Conservation (phyloP, 2,329 filamentous ascomycete species). For the Fusarium fracticaudum region DNA sequence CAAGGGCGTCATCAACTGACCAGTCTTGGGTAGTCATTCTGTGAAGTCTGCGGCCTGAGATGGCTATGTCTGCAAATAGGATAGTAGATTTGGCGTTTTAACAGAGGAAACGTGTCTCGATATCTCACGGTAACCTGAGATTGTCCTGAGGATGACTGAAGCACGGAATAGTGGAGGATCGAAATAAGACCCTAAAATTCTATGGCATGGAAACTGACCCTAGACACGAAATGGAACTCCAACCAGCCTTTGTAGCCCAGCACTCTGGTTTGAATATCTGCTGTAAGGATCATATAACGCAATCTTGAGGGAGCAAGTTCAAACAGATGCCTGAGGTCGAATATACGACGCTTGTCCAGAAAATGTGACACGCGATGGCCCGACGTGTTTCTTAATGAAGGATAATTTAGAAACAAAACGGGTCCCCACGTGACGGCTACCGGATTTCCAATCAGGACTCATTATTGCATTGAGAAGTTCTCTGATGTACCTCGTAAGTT, state of each 20-base stretch:
- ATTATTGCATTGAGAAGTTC: neutral
- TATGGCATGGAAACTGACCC: conserved; percentile 4
- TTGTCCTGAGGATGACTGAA: neutral
- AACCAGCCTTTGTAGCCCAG: conserved; percentile 2
- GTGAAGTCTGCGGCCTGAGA: neutral
- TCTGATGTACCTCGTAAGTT: neutral
- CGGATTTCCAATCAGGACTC: neutral
- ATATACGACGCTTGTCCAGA: neutral
- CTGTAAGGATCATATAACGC: neutral
- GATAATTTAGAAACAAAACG: conserved; percentile 2
- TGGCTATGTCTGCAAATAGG: neutral
- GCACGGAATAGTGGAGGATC: no score
- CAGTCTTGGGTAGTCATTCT: conserved; percentile 40
- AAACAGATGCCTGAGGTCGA: neutral
- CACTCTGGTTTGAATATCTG: neutral
- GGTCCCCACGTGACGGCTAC: conserved; percentile 32
- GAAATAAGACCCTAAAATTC: conserved; percentile 11
- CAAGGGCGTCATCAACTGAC: conserved; percentile 51
- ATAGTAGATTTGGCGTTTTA: neutral
- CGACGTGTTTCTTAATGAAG: neutral
- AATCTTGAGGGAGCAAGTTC: neutral
- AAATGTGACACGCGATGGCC: conserved; percentile 1
- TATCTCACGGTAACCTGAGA: neutral
- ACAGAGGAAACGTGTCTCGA: neutral
- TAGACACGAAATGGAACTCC: conserved; percentile 11